Conservation (phyloP, 495 filamentous ascomycete genomes). For the Penicillium daleae region DNA sequence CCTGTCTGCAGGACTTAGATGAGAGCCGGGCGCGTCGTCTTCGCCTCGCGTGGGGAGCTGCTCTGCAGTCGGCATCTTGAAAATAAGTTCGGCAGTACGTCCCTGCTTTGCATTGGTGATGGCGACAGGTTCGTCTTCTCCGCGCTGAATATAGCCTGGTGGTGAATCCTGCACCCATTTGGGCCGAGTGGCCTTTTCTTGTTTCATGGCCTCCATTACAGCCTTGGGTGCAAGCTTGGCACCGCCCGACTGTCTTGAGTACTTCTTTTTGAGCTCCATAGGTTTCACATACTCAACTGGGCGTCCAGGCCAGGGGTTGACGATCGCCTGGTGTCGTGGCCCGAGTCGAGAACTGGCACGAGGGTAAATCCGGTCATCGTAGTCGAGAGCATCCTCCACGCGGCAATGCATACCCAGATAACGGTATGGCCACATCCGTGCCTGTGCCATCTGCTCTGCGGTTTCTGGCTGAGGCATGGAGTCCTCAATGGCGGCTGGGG, state of each 20-base stretch:
- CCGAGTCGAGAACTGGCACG: conserved; percentile 92
- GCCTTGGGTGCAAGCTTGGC: conserved; percentile 75
- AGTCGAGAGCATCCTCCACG: conserved; percentile 94
- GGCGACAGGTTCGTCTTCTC: conserved; percentile 67
- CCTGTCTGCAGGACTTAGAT: conserved; percentile 45
- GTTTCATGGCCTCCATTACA: conserved; percentile 77
- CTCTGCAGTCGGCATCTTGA: conserved; percentile 55
- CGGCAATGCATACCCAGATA: conserved; percentile 96
- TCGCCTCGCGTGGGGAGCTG: conserved; percentile 52
- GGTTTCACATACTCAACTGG: conserved; percentile 90
- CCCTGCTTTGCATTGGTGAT: conserved; percentile 54
- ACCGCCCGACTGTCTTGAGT: conserved; percentile 60
- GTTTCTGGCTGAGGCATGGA: conserved; percentile 70
- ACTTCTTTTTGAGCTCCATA: conserved; percentile 79
- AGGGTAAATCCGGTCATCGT: conserved; percentile 97
- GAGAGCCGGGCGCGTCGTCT: conserved; percentile 47
- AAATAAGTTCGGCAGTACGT: conserved; percentile 57
- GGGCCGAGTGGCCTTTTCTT: conserved; percentile 76
- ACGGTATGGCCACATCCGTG: conserved; percentile 93
- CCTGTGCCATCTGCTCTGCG: conserved; percentile 87
- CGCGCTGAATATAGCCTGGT: conserved; percentile 78
- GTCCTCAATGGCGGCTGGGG: conserved; percentile 57
- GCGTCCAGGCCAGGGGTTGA: conserved; percentile 79
- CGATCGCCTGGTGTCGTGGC: conserved; percentile 87
- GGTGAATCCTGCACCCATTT: conserved; percentile 95